Evolutionary conservation across 306 rosid species (phyloP).

Genomic region (Trichosanthes truncata): DNA sequence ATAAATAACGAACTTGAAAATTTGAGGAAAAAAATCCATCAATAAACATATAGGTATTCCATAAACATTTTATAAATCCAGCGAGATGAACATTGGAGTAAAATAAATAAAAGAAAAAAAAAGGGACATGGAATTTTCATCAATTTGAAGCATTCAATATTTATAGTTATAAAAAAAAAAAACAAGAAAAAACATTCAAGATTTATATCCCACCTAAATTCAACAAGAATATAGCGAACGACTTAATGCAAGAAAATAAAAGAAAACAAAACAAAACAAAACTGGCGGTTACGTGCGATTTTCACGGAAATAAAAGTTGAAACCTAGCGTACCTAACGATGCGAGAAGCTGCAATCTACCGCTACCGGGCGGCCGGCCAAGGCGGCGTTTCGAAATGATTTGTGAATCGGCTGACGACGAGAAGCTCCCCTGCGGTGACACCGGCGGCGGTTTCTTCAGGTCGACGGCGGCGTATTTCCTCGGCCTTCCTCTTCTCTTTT

Average conservation of each 20-base stretch:
- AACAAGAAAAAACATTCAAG: too few species aligned
- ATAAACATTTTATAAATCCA: too few species aligned
- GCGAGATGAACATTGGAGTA: too few species aligned
- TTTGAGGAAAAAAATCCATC: too few species aligned
- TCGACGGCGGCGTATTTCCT: slow-evolving; percentile 11
- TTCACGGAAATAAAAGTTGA: not conserved
- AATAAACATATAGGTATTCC: not conserved
- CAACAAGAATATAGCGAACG: not conserved
- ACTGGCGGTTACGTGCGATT: not conserved
- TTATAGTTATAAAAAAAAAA: too few species aligned
- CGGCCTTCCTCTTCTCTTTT: slow-evolving; percentile 44
- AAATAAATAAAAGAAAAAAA: too few species aligned
- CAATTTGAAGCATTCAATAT: not conserved
- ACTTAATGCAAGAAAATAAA: not conserved
- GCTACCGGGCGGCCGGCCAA: slow-evolving; percentile 52
- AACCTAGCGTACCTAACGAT: slow-evolving; percentile 28
- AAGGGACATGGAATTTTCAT: too few species aligned
- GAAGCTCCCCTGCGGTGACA: not conserved
- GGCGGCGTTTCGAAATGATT: slow-evolving; percentile 10
- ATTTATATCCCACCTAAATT: too few species aligned
- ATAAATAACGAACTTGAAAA: too few species aligned
- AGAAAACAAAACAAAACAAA: not conserved
- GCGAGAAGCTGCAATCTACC: slow-evolving; percentile 41
- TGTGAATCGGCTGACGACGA: not conserved
- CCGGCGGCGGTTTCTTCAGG: not conserved